Conservation (phyloP, 2,329 filamentous ascomycete genomes). For the Trichoderma guizhouense region DNA sequence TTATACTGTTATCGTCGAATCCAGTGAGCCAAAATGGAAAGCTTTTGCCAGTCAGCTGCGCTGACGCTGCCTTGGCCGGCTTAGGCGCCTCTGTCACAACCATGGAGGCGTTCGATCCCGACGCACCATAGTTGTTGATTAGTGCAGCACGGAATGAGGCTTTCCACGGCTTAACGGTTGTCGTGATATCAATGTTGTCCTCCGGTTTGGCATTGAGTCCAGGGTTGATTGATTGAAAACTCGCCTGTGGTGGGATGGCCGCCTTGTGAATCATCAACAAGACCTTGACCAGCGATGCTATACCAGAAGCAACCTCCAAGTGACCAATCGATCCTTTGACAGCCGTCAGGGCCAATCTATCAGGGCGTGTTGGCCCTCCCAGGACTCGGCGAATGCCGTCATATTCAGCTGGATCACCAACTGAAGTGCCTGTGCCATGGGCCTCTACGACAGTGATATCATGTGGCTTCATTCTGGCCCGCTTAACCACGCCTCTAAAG, state of each 20-base stretch:
- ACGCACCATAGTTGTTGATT: slow-evolving; percentile 38
- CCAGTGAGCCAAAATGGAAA: not conserved
- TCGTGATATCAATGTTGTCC: slow-evolving; percentile 23
- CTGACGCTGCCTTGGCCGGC: slow-evolving; percentile 23
- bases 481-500: slow-evolving; percentile 35
- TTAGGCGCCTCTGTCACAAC: not conserved
- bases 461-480: slow-evolving; percentile 18
- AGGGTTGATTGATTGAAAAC: slow-evolving; percentile 30
- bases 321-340: slow-evolving; percentile 30
- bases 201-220: slow-evolving; percentile 17
- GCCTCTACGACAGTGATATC: slow-evolving; percentile 36
- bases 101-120: slow-evolving; percentile 28
- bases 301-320: slow-evolving; percentile 35
- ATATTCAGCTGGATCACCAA: slow-evolving; percentile 50
- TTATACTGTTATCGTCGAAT: not conserved
- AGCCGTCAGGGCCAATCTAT: slow-evolving; percentile 22
- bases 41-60: not conserved
- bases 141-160: slow-evolving; percentile 23
- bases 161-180: slow-evolving; percentile 26
- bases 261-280: slow-evolving; percentile 39
- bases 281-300: slow-evolving; percentile 47
- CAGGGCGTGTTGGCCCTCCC: slow-evolving; percentile 17
- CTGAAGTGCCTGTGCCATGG: slow-evolving; percentile 52
- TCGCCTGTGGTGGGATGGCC: slow-evolving; percentile 33
- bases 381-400: slow-evolving; percentile 20